Base-by-base conservation (phyloP, 345 rosid genomes). In the Hypericum perforatum region DNA sequence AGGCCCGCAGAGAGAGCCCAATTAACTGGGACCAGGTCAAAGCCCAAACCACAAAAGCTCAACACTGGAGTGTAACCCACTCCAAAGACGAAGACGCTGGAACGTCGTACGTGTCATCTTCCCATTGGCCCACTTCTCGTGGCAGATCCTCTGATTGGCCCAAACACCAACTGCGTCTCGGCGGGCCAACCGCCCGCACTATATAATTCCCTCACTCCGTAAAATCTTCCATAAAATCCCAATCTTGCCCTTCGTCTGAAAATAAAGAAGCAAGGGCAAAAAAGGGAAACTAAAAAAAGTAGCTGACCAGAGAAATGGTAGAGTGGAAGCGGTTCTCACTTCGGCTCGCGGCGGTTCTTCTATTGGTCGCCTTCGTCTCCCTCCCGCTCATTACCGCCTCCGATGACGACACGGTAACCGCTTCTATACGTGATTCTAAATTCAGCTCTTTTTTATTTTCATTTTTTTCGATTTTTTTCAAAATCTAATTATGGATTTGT, bases 321-420 rank as follows among this genome's bases (percentile, higher is more conserved):
- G 48, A 9, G 14, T n/a, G 14, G 48, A 44, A n/a, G 14, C 48
- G 48, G 14, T n/a, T 44, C 48, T 44, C 48, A 1, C 32, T 22
- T 22, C 32, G 78, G 13, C 70, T 75, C 32, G 32, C 32, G 49
- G 70, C 74, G 45, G 10, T 80, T 58, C 45, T 80, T 39, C 59
- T 82, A 6, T 36, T 82, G 45, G 44, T 78, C 32, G 74, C 85
- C 58, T 68, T 70, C 49, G 59, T 66, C 60, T 78, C 83, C 50
- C 47, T 74, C 39, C 66, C 67, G 63, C 70, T 67, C 69, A 70
- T 85, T 39, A 69, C 65, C 59, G 81, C 73, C 60, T 69, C 77
- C 44, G 68, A 74, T 32, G 86, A 80, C 40, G 80, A 82, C 45
- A 63, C 74, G 84, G 86, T 81, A 77, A 2, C 11, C 37, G 13